Conservation (phyloP, 768 basidiomycete species). For the Naganishia randhawae region DNA sequence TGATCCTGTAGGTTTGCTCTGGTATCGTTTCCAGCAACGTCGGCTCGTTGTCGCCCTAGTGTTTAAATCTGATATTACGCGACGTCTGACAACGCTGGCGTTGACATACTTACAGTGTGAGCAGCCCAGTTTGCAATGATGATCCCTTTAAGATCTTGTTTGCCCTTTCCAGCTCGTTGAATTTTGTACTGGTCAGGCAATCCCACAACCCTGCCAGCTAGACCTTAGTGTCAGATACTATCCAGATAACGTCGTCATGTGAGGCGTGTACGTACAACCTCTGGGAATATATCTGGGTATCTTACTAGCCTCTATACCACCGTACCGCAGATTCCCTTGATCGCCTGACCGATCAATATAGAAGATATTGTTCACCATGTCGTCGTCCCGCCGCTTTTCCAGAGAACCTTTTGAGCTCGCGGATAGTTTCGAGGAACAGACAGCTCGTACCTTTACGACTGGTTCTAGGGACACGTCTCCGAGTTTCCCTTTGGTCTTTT, state of each 20-base stretch:
- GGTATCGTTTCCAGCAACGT: not conserved
- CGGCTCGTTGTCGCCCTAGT: constrained; percentile 13
- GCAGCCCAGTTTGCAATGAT: not conserved
- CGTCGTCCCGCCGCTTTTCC: not conserved
- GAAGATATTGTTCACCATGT: constrained; percentile 2
- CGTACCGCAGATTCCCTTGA: constrained; percentile 23
- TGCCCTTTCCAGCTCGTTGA: not conserved
- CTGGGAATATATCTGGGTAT: constrained; percentile 7
- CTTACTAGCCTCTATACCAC: constrained; percentile 12
- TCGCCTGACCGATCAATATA: constrained; percentile 26
- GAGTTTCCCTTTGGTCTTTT: not conserved
- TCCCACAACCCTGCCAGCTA: constrained; percentile 19
- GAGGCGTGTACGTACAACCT: constrained; percentile 19
- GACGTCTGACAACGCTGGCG: no score
- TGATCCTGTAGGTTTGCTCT: not conserved
- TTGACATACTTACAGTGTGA: not conserved
- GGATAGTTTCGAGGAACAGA: not conserved
- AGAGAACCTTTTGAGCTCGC: not conserved
- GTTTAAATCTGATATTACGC: not conserved
- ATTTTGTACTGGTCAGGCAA: constrained; percentile 19
- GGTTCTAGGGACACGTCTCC: not conserved
- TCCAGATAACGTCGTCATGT: not conserved
- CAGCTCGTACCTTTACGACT: not conserved
- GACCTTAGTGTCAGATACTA: not conserved
- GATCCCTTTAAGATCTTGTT: constrained; percentile 8